Conservation (phyloP, 2,329 filamentous ascomycete species). For the Colletotrichum tamarilloi region DNA sequence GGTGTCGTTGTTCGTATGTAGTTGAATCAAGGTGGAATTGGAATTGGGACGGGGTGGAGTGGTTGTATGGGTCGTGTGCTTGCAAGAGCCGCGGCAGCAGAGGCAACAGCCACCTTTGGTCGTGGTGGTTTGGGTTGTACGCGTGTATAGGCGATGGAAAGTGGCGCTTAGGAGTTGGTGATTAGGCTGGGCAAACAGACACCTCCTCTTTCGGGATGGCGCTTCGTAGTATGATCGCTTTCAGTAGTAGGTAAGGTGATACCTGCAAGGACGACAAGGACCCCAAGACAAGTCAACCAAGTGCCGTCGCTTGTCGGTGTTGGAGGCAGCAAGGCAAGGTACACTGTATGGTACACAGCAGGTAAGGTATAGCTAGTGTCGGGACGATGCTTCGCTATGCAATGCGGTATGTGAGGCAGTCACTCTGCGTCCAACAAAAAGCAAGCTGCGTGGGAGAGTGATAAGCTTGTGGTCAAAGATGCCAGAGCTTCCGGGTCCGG, state of each 20-base stretch:
- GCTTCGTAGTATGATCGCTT: constrained; percentile 29
- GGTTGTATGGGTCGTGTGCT: constrained; percentile 27
- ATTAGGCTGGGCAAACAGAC: constrained; percentile 17
- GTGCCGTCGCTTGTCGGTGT: constrained; percentile 17
- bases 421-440: constrained; percentile 22
- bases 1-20: constrained; percentile 29
- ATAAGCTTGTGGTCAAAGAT: constrained; percentile 36
- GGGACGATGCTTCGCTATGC: constrained; percentile 12
- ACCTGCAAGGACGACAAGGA: constrained; percentile 16
- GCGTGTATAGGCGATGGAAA: constrained; percentile 26
- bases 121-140: constrained; percentile 30
- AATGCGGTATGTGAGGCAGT: constrained; percentile 20
- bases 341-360: not conserved
- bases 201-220: constrained; percentile 34
- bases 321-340: not conserved
- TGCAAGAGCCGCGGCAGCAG: constrained; percentile 28
- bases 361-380: not conserved
- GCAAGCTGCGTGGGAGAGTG: constrained; percentile 17
- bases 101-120: constrained; percentile 22
- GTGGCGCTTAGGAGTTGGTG: constrained; percentile 32
- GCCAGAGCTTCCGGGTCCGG: constrained; percentile 37
- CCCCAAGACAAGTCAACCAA: constrained; percentile 7
- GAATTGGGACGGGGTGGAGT: constrained; percentile 34
- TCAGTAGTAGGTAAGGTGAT: constrained; percentile 1
- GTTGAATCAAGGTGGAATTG: constrained; percentile 29